phyloP scores from a whole-genome alignment of 371 early-diverging fungal species.

The Mucor ambiguus region DNA sequence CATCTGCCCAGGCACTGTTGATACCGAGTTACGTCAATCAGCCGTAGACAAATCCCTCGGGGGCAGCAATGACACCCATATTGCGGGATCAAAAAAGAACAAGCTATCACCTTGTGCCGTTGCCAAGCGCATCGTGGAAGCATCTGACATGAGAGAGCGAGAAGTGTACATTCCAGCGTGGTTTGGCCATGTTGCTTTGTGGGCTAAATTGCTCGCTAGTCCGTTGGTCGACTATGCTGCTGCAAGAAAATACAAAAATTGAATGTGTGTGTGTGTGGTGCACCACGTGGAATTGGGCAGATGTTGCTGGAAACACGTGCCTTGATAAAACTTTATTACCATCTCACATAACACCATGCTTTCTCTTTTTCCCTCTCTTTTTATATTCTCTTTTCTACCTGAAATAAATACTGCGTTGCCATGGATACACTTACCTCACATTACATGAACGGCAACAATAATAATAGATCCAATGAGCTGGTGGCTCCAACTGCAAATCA shows the following conservation, averaged over 20 bases:
- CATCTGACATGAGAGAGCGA: conserved; percentile 61
- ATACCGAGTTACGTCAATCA: conserved; percentile 69
- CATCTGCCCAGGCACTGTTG: conserved; percentile 79
- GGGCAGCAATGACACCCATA: background rate
- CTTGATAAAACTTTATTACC: background rate
- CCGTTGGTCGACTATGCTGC: conserved; percentile 69
- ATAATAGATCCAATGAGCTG: background rate
- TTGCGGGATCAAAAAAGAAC: conserved; percentile 63
- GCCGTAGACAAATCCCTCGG: conserved; percentile 62
- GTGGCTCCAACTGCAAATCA: background rate
- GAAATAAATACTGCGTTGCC: background rate
- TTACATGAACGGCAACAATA: background rate
- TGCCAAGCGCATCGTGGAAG: conserved; percentile 63
- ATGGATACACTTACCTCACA: background rate
- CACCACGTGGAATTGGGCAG: background rate
- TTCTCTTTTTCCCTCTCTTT: background rate
- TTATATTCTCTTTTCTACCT: background rate
- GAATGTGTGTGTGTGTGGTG: conserved; percentile 1
- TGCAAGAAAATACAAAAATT: conserved; percentile 32
- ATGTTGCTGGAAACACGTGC: conserved; percentile 1
- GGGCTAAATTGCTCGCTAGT: conserved; percentile 63
- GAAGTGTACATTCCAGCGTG: conserved; percentile 68
- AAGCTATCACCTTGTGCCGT: conserved; percentile 63
- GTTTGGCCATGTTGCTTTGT: conserved; percentile 55
- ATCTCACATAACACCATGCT: background rate